Conservation (phyloP, 768 basidiomycete genomes). For the Tubosaeta sp. region DNA sequence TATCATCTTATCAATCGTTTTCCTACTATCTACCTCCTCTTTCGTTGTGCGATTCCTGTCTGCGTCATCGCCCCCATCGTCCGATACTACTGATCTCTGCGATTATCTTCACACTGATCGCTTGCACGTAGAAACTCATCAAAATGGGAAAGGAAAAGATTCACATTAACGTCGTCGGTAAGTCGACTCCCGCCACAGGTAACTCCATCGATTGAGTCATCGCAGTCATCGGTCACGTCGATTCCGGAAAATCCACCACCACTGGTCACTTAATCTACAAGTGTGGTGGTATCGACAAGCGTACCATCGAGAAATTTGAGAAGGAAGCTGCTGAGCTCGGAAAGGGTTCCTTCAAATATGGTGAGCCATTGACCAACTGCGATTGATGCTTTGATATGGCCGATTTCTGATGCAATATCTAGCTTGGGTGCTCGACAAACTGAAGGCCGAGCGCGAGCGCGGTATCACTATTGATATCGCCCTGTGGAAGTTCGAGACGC, state of each 20-base stretch:
- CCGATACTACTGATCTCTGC: constrained; percentile 21
- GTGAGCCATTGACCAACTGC: constrained; percentile 43
- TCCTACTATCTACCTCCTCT: constrained; percentile 21
- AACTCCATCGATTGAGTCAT: constrained; percentile 27
- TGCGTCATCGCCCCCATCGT: constrained; percentile 2
- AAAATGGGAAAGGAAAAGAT: constrained; percentile 96
- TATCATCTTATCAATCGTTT: constrained; percentile 14
- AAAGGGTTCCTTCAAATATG: constrained; percentile 98
- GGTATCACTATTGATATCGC: constrained; percentile 99
- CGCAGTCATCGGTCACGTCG: constrained; percentile 96
- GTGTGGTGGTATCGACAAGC: constrained; percentile 99
- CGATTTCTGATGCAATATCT: constrained; percentile 28
- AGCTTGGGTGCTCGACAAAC: constrained; percentile 99
- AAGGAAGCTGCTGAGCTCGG: constrained; percentile 99
- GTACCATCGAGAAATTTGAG: constrained; percentile 99
- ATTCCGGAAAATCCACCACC: constrained; percentile 99
- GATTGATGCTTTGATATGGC: constrained; percentile 7
- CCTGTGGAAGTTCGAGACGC: constrained; percentile 99
- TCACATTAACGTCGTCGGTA: constrained; percentile 98
- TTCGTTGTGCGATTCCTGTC: constrained; percentile 12
- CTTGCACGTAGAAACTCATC: constrained; percentile 41
- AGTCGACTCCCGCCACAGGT: constrained; percentile 32
- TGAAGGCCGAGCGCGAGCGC: constrained; percentile 99
- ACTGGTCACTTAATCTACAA: constrained; percentile 99
- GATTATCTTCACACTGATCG: constrained; percentile 19